Evolutionary conservation across 2,329 filamentous ascomycete genomes (phyloP), one percentile per base, ranked within the genome.

Genomic region (Aspergillus tamarii): DNA sequence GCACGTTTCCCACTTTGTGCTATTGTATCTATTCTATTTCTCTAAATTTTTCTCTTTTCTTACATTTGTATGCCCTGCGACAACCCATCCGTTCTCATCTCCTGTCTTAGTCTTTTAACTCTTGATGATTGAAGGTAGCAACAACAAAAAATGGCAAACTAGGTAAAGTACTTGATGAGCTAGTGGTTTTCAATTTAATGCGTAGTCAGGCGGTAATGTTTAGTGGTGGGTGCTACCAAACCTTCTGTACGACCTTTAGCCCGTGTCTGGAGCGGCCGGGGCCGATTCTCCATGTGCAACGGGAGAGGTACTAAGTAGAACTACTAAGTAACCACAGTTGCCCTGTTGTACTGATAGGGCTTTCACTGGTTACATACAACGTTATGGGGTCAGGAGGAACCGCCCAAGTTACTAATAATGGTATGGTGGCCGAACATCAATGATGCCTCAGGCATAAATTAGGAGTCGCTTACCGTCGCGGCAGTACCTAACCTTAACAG

Each of bases 391-490:
- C 26, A n/a, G 48, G 10, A 23, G 28, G 16, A 32, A 23, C 28
- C 8, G 16, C 28, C 2, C 16, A 12, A 16, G 8, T 55, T 39
- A 21, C 52, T 32, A 2, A 3, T 26, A 41, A 39, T 19, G 34
- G 52, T 2, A 21, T 55, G 26, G 52, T 39, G 9, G 16, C 52
- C 30, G 30, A 16, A 4, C 36, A 30, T 19, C 2, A 26, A 12
- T 12, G 2, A 1, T 66, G 61, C 67, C 68, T 69, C 28, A 70
- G 69, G 69, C 64, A 3, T 0, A 8, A 21, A 28, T 4, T 4
- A 19, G 34, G 55, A 32, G 58, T 64, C 65, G 65, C 63, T 61
- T 66, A 61, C 43, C 57, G 66, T 61, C 21, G 32, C 14, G 26
- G n/a, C 34, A 4, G 28, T 8, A 7, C 19, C 52, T 55, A 55